Conservation (phyloP, 495 filamentous ascomycete species). For the Annulohypoxylon nitens region DNA sequence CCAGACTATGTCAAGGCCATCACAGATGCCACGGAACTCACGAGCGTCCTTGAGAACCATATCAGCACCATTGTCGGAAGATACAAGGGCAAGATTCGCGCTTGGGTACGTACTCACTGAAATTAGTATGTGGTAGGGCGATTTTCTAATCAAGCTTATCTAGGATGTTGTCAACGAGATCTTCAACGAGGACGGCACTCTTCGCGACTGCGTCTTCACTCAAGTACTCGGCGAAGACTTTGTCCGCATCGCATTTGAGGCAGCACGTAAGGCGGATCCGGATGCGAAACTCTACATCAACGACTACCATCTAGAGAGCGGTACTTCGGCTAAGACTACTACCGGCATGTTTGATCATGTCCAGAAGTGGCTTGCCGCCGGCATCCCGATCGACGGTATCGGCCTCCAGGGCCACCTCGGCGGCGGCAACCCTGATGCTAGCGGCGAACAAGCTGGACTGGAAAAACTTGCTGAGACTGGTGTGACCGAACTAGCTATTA, state of each 20-base stretch:
- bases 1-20: constrained; percentile 64
- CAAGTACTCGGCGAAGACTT: constrained; percentile 68
- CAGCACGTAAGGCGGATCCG: constrained; percentile 70
- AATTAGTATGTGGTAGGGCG: neutral
- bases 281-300: constrained; percentile 74
- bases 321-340: constrained; percentile 64
- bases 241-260: constrained; percentile 71
- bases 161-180: constrained; percentile 76
- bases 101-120: constrained; percentile 56
- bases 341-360: constrained; percentile 73
- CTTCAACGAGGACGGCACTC: constrained; percentile 70
- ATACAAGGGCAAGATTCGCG: constrained; percentile 59
- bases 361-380: constrained; percentile 72
- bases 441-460: constrained; percentile 63
- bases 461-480: constrained; percentile 62
- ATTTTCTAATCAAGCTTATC: neutral
- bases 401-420: constrained; percentile 76
- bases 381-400: constrained; percentile 80
- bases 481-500: constrained; percentile 70
- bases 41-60: constrained; percentile 59
- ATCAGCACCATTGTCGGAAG: constrained; percentile 63
- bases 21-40: constrained; percentile 59
- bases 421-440: constrained; percentile 56
- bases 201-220: constrained; percentile 70
- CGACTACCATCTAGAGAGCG: constrained; percentile 71